Evolutionary conservation across 768 basidiomycete species (phyloP), one percentile per base, ranked within the genome.

Genomic region (Agaricus subrufescens): DNA sequence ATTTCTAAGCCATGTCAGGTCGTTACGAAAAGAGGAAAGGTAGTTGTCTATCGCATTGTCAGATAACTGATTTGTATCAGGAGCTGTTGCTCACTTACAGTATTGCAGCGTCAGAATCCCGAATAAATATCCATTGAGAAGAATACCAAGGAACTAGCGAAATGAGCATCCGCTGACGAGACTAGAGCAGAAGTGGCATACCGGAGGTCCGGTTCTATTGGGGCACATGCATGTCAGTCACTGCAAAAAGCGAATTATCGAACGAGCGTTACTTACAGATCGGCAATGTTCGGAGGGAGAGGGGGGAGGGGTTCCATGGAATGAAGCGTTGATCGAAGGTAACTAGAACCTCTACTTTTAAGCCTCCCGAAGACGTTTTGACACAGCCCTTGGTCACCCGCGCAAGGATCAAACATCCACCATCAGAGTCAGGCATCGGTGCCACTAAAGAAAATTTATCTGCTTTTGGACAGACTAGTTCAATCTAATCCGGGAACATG

Each of bases 81-180:
- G 12, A 2, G 8, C 12, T 12, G n/a, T 27, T 1, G 10, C 9
- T 26, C 12, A 30, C 51, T 52, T 44, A 56, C 55, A 56, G 9
- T 56, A 56, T 45, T 56, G 55, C 42, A 56, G 23, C 3, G 55
- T 56, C 47, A 56, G 34, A 23, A 56, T 26, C 26, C 55, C 55
- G 31, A 56, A 56, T 23, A 56, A 43, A 37, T 56, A 56, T 10
- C 55, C 39, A 37, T 56, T 56, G 29, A 56, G 43, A 15, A 50
- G 15, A 8, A 56, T 56, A 1, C 55, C 55, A n/a, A 56, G 23
- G 29, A 56, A 56, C 55, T 56, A 31, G 27, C 19, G 27, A n/a
- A 46, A 46, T 46, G 3, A 30, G 46, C n/a, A 30, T 30, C n/a
- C 46, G 15, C 11, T 15, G 26, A 26, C 2, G n/a, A 3, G 15